Evolutionary conservation across 805 yeast genomes (phyloP), one percentile per base, ranked within the genome.

Genomic region (Yamadazyma ubonensis): DNA sequence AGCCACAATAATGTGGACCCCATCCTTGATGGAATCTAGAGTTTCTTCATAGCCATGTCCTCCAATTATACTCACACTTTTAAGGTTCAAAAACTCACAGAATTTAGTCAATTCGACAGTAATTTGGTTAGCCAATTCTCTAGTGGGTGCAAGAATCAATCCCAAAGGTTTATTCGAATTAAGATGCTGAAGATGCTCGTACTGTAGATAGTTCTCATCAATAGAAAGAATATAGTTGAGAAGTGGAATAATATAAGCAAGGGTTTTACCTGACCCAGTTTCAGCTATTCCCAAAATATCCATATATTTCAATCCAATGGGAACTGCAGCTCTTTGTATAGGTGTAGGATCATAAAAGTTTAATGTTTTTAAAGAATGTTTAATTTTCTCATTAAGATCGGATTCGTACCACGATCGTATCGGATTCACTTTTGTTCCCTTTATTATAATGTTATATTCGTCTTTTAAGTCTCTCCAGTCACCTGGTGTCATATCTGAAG

Each of bases 221-320:
- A 65, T 58, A 5, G 51, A 45, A 5, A 63, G 46, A 11, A 83
- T 65, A 47, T 78, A 79, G 2, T 78, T 57, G 7, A 86, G 54
- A 36, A 87, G 61, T 0, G 99, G 98, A 2, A 91, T 59, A 8
- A 86, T 57, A 59, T 82, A 91, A 2, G 95, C 83, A 9, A 90
- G 67, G 0, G 99, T 91, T 57, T 93, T 91, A 52, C 99, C 99
- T 1, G 96, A 86, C 9, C 99, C 99, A 0, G 99, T 91, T 50
- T 89, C 89, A 0, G 98, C 97, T n/a, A 90, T 76, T 10, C 96
- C 98, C 15, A 90, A 71, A 2, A 86, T 68, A 57, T 91, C 96
- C 17, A 78, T 61, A 3, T 73, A 65, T 0, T 65, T 57, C 16
- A 81, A 51, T 0, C 83, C 81, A 18, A 82, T 64, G 0, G 97